A percentile compares a stretch with the other conserved stretches of the same genome.
Evolutionary conservation across 345 rosid genomes (phyloP).

Genomic region (Bretschneidera sinensis): DNA sequence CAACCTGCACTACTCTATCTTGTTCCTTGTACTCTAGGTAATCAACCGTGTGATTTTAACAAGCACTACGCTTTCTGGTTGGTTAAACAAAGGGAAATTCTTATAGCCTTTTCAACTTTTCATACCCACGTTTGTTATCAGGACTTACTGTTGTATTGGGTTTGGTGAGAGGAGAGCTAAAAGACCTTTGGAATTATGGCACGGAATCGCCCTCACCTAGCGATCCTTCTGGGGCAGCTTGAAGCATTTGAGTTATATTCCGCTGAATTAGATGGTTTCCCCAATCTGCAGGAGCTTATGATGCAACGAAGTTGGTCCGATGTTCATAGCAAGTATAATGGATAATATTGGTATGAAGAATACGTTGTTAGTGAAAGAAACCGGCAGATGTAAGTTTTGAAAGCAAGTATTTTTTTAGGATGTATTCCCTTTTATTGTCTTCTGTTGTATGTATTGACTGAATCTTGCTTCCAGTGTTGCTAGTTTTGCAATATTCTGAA

Average conservation of each 20-base stretch:
- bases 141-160: constrained; percentile 60
- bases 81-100: no score
- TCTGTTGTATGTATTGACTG: not conserved
- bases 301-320: not conserved
- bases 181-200: constrained; percentile 55
- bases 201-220: constrained; percentile 13
- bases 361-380: not conserved
- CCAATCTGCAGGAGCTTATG: not conserved
- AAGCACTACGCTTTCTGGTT: no score
- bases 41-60: constrained; percentile 3
- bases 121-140: constrained; percentile 16
- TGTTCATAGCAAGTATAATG: not conserved
- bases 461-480: no score
- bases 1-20: constrained; percentile 98
- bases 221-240: constrained; percentile 20
- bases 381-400: not conserved
- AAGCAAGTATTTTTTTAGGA: not conserved
- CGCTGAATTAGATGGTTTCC: no score
- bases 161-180: constrained; percentile 61
- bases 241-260: constrained; percentile 21
- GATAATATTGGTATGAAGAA: no score
- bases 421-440: not conserved
- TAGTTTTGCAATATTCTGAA: no score
- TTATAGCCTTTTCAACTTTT: constrained; percentile 4
- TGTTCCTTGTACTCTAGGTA: constrained; percentile 97